Percentiles rank a stretch among this genome's conserved stretches.
phyloP scores from a whole-genome alignment of 2,329 filamentous ascomycete genomes.

The Talaromyces amestolkiae region DNA sequence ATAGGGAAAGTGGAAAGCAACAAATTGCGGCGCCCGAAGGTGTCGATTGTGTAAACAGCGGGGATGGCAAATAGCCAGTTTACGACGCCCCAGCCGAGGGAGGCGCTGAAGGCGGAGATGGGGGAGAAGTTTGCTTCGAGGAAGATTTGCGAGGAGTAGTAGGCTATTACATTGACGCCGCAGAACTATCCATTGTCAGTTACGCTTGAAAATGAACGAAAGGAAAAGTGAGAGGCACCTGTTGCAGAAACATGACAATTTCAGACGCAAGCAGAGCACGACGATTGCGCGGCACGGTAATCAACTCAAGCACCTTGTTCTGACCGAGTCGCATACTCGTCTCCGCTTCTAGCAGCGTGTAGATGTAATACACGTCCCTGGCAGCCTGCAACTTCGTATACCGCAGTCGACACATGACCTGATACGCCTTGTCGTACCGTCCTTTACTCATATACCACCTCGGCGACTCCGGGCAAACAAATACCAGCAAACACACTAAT shows the following conservation, averaged over 20 bases:
- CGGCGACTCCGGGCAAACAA: slow-evolving; percentile 58
- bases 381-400: slow-evolving; percentile 46
- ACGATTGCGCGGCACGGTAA: slow-evolving; percentile 61
- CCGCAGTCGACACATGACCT: slow-evolving; percentile 44
- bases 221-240: slow-evolving; percentile 37
- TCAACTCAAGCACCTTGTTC: slow-evolving; percentile 55
- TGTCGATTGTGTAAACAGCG: slow-evolving; percentile 66
- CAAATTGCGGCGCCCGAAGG: slow-evolving; percentile 63
- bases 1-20: slow-evolving; percentile 64
- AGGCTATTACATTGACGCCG: slow-evolving; percentile 55
- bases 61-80: slow-evolving; percentile 65
- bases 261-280: slow-evolving; percentile 60
- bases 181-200: slow-evolving; percentile 38
- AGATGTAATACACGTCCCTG: slow-evolving; percentile 47
- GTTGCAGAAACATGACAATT: slow-evolving; percentile 67
- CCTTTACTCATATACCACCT: slow-evolving; percentile 50
- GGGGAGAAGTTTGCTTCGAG: slow-evolving; percentile 52
- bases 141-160: slow-evolving; percentile 63
- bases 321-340: slow-evolving; percentile 51
- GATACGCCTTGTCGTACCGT: slow-evolving; percentile 42
- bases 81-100: slow-evolving; percentile 60
- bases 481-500: slow-evolving; percentile 59
- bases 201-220: neutral
- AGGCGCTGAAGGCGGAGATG: slow-evolving; percentile 54
- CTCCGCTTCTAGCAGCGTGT: slow-evolving; percentile 61